Evolutionary conservation across 768 basidiomycete genomes (phyloP), one percentile per base, ranked within the genome.

Genomic region (Hirschioporus abietinus): DNA sequence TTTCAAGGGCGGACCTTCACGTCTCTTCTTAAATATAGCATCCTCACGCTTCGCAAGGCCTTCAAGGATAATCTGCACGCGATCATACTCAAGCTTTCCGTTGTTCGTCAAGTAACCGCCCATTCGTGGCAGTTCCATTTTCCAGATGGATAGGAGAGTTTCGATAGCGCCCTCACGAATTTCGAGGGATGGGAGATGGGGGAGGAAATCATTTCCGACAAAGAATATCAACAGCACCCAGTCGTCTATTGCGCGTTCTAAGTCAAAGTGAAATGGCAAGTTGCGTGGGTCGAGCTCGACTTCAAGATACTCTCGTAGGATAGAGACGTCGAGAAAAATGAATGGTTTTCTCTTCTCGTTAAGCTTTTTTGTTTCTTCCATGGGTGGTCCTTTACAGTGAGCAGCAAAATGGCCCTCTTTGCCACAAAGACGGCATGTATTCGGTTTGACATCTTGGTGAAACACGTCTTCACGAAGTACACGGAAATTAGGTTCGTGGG

Each of bases 171-270:
- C 97, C 82, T 99, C 96, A 73, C 97, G 88, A 76, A 99, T 99
- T 83, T 99, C 97, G 83, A 99, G 87, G 67, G 92, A 94, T 26
- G 97, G 97, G 66, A 99, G 84, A 81, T 99, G 97, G 24, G 97
- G 97, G 72, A 99, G 84, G 85, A 99, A 96, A 82, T 98, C 95
- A 81, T 99, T 99, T 72, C 97, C 97, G 76, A 99, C 97, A 79
- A 99, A 98, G 88, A 99, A 99, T 72, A 99, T 99, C 74, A 99
- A 87, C 74, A 99, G 88, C 72, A 99, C 94, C 97, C 97, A 99
- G 78, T 99, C 97, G 85, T 99, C 97, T 78, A 99, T 92, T 42
- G 97, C 95, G 78, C 91, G 89, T 78, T 99, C 97, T 77, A 98
- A 83, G 73, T 92, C 88, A 85, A 96, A 98, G 35, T 90, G 88